phyloP scores from a whole-genome alignment of 768 basidiomycete genomes.

The Rubroboletus satanas region DNA sequence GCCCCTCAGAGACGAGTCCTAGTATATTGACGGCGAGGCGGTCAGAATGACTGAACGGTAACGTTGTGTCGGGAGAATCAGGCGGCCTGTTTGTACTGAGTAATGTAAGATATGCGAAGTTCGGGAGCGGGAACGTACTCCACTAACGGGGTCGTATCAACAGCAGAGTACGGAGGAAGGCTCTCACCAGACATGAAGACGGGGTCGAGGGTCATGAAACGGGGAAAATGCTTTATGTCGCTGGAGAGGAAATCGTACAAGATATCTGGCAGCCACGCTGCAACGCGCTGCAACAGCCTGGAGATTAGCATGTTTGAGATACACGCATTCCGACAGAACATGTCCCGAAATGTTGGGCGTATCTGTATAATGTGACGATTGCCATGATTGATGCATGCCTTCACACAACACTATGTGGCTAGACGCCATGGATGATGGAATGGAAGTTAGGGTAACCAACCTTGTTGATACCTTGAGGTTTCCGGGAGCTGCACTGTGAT shows the following conservation, averaged over 20 bases:
- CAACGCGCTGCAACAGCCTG: constrained; percentile 7
- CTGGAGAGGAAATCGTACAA: background rate
- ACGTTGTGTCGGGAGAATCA: background rate
- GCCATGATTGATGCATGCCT: background rate
- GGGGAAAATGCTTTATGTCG: background rate
- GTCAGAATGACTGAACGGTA: constrained; percentile 13
- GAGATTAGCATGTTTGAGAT: background rate
- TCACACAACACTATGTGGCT: background rate
- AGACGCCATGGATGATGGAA: background rate
- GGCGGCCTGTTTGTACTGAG: background rate
- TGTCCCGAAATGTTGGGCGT: background rate
- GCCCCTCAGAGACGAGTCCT: constrained; percentile 15
- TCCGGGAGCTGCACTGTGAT: background rate
- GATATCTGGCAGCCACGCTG: background rate
- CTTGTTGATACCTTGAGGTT: constrained; percentile 5
- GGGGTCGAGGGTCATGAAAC: background rate
- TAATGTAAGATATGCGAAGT: background rate
- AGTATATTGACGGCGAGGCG: constrained; percentile 1
- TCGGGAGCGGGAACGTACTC: background rate
- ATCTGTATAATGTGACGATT: constrained; percentile 6
- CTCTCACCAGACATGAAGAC: constrained; percentile 6
- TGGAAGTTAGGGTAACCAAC: background rate
- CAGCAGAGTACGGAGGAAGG: constrained; percentile 20
- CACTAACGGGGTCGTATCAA: background rate
- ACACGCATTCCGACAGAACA: background rate